These are phyloP conservation scores for Podospora australis DNA, from an alignment of 495 filamentous ascomycete genomes.

Conservation along the genomic window DNA sequence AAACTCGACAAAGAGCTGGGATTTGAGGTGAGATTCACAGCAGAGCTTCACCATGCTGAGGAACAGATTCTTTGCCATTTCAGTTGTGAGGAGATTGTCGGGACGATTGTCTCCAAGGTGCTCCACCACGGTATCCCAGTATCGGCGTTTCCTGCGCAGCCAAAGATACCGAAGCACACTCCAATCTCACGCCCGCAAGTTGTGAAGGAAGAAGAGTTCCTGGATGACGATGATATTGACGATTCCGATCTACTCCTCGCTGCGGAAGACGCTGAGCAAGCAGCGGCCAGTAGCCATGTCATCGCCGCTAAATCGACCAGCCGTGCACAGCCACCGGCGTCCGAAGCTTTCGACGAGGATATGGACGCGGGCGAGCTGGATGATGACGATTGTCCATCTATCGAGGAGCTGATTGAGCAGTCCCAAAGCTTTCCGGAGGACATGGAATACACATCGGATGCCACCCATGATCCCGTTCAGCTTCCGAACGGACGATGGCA, in stretches of 20 bases:
- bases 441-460: slow-evolving; percentile 15
- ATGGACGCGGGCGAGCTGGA: slow-evolving; percentile 14
- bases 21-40: slow-evolving; percentile 56
- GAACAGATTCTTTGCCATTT: slow-evolving; percentile 65
- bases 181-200: neutral
- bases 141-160: slow-evolving; percentile 43
- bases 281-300: no score
- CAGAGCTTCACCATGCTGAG: slow-evolving; percentile 45
- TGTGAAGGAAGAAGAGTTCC: slow-evolving; percentile 5
- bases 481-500: slow-evolving; percentile 80
- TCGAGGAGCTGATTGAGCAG: slow-evolving; percentile 24
- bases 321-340: slow-evolving; percentile 8
- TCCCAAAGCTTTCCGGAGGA: slow-evolving; percentile 4
- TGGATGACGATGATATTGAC: slow-evolving; percentile 17
- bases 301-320: slow-evolving; percentile 1
- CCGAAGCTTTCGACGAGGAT: no score
- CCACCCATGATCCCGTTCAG: slow-evolving; percentile 40
- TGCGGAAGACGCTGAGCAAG: slow-evolving; percentile 18
- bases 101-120: slow-evolving; percentile 58
- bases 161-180: neutral
- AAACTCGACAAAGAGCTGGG: slow-evolving; percentile 52
- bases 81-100: slow-evolving; percentile 87
- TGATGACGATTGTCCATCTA: slow-evolving; percentile 23
- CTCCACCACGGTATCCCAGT: slow-evolving; percentile 57
- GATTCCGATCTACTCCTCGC: slow-evolving; percentile 22